Base-by-base conservation (phyloP, 2,329 filamentous ascomycete genomes). In the Bimuria novae-zelandiae region DNA sequence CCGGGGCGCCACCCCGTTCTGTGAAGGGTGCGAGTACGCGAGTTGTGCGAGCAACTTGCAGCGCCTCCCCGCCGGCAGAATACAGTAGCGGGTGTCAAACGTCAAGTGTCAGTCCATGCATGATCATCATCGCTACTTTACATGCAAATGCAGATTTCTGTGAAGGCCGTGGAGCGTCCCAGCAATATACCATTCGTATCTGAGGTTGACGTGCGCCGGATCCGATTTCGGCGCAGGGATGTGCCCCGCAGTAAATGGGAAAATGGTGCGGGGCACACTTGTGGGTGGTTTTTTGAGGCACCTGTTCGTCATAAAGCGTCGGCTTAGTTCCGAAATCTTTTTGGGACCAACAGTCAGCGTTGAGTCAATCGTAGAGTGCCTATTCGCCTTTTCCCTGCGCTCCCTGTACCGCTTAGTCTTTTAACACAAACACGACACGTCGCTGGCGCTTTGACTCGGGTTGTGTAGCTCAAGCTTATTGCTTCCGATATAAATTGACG, bases 251-350 rank as follows among this genome's bases (percentile, higher is more conserved):
- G 16, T 21, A 48, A 21, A 35, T 19, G 5, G 23, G 35, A 16
- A n/a, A 5, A 10, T 14, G 16, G 21, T 23, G 44, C 29, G 44
- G 22, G 44, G 44, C 22, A 29, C 42, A 45, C 42, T 27, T 45
- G 42, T 45, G 44, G 40, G 8, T 12, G 40, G 16, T 19, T 43
- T 33, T 46, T 16, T n/a, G 21, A 4, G 27, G 17, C 23, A 2
- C 25, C 16, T 8, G 27, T 44, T 49, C 48, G 52, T 55, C 52
- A 51, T 55, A 51, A 44, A 53, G 45, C 50, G 29, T 32, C 37
- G 30, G 39, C 25, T 43, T 47, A 19, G 32, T 29, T 29, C 44
- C 36, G 46, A 45, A 46, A 50, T 22, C 35, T 51, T 49, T 44
- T 41, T 50, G 44, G 17, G 7, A 25, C 25, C 14, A 16, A 43